Conservation (phyloP, 2,329 filamentous ascomycete species). For the Ambrosiella cleistominuta region DNA sequence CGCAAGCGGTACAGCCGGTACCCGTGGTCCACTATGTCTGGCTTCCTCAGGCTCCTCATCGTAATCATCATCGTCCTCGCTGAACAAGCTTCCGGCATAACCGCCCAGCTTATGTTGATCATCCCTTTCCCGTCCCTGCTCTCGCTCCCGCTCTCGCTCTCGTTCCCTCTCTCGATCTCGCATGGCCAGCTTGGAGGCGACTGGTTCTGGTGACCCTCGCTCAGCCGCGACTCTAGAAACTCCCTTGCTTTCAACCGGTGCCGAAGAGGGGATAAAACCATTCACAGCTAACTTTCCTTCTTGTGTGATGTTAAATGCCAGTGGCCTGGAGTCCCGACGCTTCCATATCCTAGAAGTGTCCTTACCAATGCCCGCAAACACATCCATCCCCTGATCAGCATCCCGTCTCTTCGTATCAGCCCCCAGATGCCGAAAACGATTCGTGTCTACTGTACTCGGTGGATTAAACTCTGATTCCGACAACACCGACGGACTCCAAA, state of each 20-base stretch:
- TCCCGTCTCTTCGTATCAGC: not conserved
- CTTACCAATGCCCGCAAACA: constrained; percentile 8
- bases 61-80: constrained; percentile 7
- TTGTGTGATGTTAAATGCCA: constrained; percentile 8
- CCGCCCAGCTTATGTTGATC: too few relatives aligned
- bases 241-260: not conserved
- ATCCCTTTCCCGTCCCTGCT: not conserved
- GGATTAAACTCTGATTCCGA: constrained; percentile 15
- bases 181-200: not conserved
- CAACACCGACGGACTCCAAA: constrained; percentile 14
- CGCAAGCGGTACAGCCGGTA: not conserved
- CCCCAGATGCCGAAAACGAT: constrained; percentile 2
- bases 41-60: constrained; percentile 1
- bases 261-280: not conserved
- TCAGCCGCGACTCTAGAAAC: not conserved
- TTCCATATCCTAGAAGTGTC: constrained; percentile 6
- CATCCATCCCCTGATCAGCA: not conserved
- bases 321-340: constrained; percentile 10
- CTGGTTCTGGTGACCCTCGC: constrained; percentile 7
- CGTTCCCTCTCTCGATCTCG: not conserved
- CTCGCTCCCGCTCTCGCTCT: not conserved
- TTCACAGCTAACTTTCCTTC: constrained; percentile 10
- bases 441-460: constrained; percentile 11
- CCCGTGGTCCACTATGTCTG: constrained; percentile 1
- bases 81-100: constrained; percentile 2